These are phyloP conservation scores for Begonia masoniana DNA, from an alignment of 306 rosid species.

Conservation along the genomic window DNA sequence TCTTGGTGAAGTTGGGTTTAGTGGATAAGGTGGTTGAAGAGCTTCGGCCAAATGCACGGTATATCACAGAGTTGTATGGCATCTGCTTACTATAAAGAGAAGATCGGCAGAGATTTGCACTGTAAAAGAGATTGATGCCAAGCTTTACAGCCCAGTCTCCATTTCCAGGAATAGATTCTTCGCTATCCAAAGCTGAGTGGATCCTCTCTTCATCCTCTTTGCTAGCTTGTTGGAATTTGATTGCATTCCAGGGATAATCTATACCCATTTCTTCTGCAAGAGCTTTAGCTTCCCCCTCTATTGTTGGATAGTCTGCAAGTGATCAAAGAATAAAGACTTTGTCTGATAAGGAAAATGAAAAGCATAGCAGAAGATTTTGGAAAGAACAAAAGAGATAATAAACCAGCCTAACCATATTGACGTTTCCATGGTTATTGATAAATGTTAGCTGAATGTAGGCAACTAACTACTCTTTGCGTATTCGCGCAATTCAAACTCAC, in stretches of 20 bases:
- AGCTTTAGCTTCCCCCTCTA: conserved; percentile 73
- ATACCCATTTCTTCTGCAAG: conserved; percentile 64
- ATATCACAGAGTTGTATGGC: conserved; percentile 91
- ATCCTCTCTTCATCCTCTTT: conserved; percentile 69
- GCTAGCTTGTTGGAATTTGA: conserved; percentile 47
- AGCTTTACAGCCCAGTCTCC: conserved; percentile 99
- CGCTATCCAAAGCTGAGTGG: conserved; percentile 76
- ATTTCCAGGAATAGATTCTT: conserved; percentile 75
- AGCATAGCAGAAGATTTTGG: conserved; percentile 4
- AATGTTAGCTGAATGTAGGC: too few relatives aligned
- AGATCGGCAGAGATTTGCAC: conserved; percentile 89
- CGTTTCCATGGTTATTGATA: too few relatives aligned
- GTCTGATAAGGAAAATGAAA: conserved; percentile 2
- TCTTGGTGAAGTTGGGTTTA: conserved; percentile 49
- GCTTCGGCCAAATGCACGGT: conserved; percentile 77
- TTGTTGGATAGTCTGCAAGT: conserved; percentile 73
- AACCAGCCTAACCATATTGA: background rate
- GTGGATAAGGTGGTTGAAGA: conserved; percentile 40
- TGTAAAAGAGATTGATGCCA: conserved; percentile 91
- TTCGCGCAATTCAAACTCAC: too few relatives aligned
- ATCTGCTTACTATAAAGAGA: conserved; percentile 96
- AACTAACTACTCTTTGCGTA: too few relatives aligned
- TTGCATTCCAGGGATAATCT: conserved; percentile 45
- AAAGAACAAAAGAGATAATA: conserved; percentile 1
- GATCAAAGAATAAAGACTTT: background rate